Conservation (phyloP, 805 yeast genomes). For the Cephaloascus fragrans region DNA sequence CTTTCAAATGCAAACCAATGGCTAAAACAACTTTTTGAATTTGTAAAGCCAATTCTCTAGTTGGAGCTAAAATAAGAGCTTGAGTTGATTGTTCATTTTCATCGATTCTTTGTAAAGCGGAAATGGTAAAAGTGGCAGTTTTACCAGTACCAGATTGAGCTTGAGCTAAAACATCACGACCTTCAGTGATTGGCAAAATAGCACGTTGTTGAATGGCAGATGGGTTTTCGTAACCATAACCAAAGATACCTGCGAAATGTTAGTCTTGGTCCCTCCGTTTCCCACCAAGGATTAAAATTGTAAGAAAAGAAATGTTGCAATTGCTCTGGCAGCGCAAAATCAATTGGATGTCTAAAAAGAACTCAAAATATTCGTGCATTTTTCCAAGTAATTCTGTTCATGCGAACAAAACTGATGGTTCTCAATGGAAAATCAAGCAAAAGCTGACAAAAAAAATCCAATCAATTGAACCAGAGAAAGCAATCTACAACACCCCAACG, state of each 20-base stretch:
- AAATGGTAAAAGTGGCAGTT: conserved; percentile 80
- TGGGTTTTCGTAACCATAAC: conserved; percentile 75
- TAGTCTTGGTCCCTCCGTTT: too few species aligned
- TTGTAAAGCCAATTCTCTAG: conserved; percentile 95
- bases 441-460: too few species aligned
- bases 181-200: conserved; percentile 66
- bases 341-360: too few species aligned
- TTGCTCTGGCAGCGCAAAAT: too few species aligned
- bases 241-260: conserved; percentile 46
- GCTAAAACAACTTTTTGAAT: conserved; percentile 89
- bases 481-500: too few species aligned
- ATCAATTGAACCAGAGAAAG: too few species aligned
- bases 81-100: conserved; percentile 65
- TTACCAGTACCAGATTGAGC: conserved; percentile 90
- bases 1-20: conserved; percentile 83
- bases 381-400: too few species aligned
- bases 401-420: too few species aligned
- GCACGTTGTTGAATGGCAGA: conserved; percentile 80
- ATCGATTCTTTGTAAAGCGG: conserved; percentile 68
- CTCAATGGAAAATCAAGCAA: too few species aligned
- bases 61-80: conserved; percentile 92
- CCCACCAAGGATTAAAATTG: too few species aligned
- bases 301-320: too few species aligned
- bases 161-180: conserved; percentile 68
- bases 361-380: too few species aligned